Evolutionary conservation across 352 stramenopile species (phyloP), one percentile per base, ranked within the genome.

Genomic region (Phytophthora capsici): DNA sequence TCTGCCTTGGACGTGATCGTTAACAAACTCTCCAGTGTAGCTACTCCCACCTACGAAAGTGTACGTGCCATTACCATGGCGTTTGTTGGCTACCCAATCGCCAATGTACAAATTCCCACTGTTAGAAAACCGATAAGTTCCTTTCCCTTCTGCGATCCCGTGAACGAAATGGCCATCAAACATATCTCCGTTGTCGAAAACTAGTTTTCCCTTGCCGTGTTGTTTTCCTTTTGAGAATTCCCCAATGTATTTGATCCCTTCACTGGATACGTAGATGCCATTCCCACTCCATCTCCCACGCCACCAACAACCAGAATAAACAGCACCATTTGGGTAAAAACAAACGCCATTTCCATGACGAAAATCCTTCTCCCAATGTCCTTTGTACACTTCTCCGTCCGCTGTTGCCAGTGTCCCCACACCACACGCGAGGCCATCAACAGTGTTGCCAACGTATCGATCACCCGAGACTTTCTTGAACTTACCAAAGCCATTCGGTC

Each of bases 371-470:
- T 77, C 53, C 85, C 85, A 95, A 37, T 91, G 48, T 1, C 87
- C 87, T 63, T 97, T 94, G 80, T 98, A 98, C n/a, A 91, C 74
- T 66, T 98, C 91, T 6, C 93, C 94, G 32, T 94, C 85, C 0
- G 82, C 75, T 25, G 80, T 93, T 4, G 79, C 70, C 14, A 98
- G 45, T 6, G 89, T 75, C 7, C 94, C 93, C 22, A 96, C 49
- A 3, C 91, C 93, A 44, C 96, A 74, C 1, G 88, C 83, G 5
- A 77, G 54, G 7, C 90, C 87, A 28, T 85, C 50, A 3, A 80
- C 57, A n/a, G 84, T 95, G 22, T 71, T 67, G 0, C 91, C 91
- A 6, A 91, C 63, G 41, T 88, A 94, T 14, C 65, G 66, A 52
- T 91, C 84, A 14, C 84, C 86, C 38, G 84, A 90, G 10, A 88